Evolutionary conservation across 108 stramenopile genomes (phyloP).

Genomic region (Licmophora abbreviata): DNA sequence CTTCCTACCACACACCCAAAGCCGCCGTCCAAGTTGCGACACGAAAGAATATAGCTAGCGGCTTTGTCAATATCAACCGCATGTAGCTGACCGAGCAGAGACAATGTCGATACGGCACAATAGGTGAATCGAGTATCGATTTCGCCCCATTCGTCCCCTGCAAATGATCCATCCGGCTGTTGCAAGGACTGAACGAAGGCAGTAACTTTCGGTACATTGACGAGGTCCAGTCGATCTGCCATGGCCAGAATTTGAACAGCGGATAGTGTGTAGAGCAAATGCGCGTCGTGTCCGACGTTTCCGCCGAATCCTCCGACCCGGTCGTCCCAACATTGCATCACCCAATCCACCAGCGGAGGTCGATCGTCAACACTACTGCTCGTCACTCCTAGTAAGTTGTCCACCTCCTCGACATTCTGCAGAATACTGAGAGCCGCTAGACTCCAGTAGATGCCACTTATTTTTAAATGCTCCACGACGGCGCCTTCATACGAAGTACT

Average conservation of each 20-base stretch:
- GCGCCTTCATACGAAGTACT: constrained; percentile 86
- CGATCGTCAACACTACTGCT: constrained; percentile 8
- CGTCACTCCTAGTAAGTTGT: constrained; percentile 38
- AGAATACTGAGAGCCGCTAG: constrained; percentile 86
- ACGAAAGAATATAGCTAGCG: constrained; percentile 67
- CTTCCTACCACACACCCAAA: constrained; percentile 94
- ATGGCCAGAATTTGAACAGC: constrained; percentile 97
- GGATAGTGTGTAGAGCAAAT: constrained; percentile 94
- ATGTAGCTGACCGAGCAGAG: constrained; percentile 64
- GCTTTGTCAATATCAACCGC: constrained; percentile 58
- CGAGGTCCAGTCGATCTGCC: constrained; percentile 42
- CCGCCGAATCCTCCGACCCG: constrained; percentile 89
- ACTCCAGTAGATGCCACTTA: constrained; percentile 98
- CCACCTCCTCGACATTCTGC: constrained; percentile 46
- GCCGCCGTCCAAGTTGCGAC: constrained; percentile 96
- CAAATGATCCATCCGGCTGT: constrained; percentile 93
- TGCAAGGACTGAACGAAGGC: constrained; percentile 82
- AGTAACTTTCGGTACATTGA: constrained; percentile 38
- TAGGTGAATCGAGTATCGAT: constrained; percentile 98
- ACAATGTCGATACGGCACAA: constrained; percentile 84
- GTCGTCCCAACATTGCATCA: constrained; percentile 79
- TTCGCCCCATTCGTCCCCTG: constrained; percentile 94
- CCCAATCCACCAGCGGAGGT: constrained; percentile 85
- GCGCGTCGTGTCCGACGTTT: constrained; percentile 89
- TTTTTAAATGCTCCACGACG: constrained; percentile 88